These are phyloP conservation scores for Populus ilicifolia DNA, from an alignment of 345 rosid genomes.

Conservation along the genomic window DNA sequence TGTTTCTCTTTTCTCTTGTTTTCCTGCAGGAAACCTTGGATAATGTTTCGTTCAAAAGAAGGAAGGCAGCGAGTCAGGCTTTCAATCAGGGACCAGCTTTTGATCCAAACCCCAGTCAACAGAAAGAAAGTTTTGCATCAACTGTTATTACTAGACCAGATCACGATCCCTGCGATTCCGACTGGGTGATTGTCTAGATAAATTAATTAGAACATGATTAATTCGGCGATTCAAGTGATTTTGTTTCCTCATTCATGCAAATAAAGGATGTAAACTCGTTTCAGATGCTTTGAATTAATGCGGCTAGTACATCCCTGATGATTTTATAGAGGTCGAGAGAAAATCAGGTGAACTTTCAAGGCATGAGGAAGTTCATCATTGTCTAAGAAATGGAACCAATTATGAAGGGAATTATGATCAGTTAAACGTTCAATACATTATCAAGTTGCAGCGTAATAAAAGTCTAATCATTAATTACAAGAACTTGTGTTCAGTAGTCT, in stretches of 20 bases:
- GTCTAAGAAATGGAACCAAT: background rate
- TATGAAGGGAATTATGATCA: background rate
- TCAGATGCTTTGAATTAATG: background rate
- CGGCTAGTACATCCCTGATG: background rate
- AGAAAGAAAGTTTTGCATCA: slow-evolving; percentile 7
- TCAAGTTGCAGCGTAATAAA: no score
- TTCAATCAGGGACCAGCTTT: background rate
- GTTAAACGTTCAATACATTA: background rate
- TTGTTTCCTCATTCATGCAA: background rate
- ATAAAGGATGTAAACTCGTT: no score
- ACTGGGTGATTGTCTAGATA: slow-evolving; percentile 31
- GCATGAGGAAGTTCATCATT: background rate
- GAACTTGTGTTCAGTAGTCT: no score
- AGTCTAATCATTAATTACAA: no score
- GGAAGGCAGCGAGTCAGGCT: background rate
- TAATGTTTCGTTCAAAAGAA: background rate
- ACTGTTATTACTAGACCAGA: background rate
- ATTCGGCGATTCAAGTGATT: background rate
- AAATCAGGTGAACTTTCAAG: background rate
- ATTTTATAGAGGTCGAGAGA: background rate
- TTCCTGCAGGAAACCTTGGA: slow-evolving; percentile 2
- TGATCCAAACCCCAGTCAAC: background rate
- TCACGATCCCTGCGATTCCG: slow-evolving; percentile 17
- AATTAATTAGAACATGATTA: background rate
- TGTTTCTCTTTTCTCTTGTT: background rate